These are phyloP conservation scores for Alternaria consortialis DNA, from an alignment of 2,329 filamentous ascomycete genomes.

Conservation along the genomic window DNA sequence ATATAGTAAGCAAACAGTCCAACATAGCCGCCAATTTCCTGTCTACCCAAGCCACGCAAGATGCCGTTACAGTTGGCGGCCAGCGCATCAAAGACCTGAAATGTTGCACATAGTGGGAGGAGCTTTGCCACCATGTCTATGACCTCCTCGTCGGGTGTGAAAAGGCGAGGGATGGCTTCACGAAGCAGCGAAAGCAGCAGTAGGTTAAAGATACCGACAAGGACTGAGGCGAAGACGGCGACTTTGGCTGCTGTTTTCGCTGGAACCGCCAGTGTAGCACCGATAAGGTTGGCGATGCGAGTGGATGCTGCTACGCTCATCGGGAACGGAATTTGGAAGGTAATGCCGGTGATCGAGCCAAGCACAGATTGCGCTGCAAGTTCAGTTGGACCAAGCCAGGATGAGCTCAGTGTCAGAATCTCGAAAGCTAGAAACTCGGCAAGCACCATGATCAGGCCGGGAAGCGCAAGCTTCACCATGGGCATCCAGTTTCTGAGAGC, in stretches of 20 bases:
- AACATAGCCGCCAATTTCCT: slow-evolving; percentile 88
- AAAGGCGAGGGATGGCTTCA: slow-evolving; percentile 77
- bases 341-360: slow-evolving; percentile 77
- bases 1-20: slow-evolving; percentile 88
- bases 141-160: slow-evolving; percentile 73
- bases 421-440: slow-evolving; percentile 95
- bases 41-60: slow-evolving; percentile 84
- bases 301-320: slow-evolving; percentile 89
- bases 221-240: slow-evolving; percentile 69
- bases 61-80: slow-evolving; percentile 83
- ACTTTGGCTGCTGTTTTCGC: slow-evolving; percentile 84
- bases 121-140: slow-evolving; percentile 71
- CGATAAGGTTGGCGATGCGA: slow-evolving; percentile 89
- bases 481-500: slow-evolving; percentile 79
- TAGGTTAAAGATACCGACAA: slow-evolving; percentile 83
- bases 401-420: slow-evolving; percentile 82
- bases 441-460: slow-evolving; percentile 92
- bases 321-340: slow-evolving; percentile 92
- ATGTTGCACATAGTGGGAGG: slow-evolving; percentile 82
- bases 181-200: slow-evolving; percentile 73
- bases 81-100: slow-evolving; percentile 88
- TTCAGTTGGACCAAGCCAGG: slow-evolving; percentile 78
- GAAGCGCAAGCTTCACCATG: slow-evolving; percentile 87
- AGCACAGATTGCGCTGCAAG: slow-evolving; percentile 90
- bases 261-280: slow-evolving; percentile 80